Conservation (phyloP, 2,329 filamentous ascomycete genomes). For the Trichoderma polysporum region DNA sequence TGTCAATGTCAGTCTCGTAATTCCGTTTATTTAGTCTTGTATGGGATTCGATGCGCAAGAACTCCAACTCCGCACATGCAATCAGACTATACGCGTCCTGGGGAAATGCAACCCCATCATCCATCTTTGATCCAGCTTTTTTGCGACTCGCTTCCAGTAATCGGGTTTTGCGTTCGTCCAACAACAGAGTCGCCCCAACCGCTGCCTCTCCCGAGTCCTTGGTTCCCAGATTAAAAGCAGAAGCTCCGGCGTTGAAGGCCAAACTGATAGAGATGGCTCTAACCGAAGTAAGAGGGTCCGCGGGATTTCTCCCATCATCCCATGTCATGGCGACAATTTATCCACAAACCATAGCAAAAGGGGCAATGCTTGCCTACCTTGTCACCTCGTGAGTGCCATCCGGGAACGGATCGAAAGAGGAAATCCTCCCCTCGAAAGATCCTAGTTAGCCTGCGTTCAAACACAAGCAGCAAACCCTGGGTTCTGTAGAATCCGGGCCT, state of each 20-base stretch:
- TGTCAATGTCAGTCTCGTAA: not conserved
- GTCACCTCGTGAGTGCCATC: not conserved
- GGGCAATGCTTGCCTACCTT: not conserved
- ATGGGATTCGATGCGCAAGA: not conserved
- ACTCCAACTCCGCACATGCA: not conserved
- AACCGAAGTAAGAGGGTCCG: not conserved
- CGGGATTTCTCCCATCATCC: not conserved
- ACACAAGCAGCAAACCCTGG: not conserved
- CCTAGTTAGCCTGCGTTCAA: not conserved
- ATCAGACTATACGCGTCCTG: not conserved
- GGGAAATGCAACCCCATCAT: not conserved
- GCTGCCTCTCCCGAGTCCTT: not conserved
- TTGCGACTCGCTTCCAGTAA: not conserved
- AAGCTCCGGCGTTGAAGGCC: not conserved
- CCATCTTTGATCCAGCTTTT: not conserved
- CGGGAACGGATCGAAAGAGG: not conserved
- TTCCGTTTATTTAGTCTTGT: not conserved
- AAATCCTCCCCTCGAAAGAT: not conserved
- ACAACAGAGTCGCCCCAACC: not conserved
- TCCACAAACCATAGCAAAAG: not conserved
- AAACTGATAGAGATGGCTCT: not conserved
- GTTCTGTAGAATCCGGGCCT: not conserved
- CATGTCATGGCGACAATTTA: not conserved
- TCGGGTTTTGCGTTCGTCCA: not conserved
- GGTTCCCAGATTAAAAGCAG: not conserved